Base-by-base conservation (phyloP, 768 basidiomycete species). In the Leccinellum luteum region DNA sequence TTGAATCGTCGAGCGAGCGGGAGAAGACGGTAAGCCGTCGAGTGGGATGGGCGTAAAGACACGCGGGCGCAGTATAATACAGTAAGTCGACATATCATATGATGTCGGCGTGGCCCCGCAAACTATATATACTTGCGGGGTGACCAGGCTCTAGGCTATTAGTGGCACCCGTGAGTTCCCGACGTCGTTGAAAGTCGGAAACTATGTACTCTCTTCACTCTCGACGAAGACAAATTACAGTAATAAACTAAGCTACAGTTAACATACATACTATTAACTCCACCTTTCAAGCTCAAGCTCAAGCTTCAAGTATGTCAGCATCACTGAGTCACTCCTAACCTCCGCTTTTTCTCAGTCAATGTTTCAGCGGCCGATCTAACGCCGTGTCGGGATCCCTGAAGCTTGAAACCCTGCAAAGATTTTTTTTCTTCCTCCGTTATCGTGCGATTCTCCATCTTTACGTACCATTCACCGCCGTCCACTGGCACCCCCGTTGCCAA, bases 1-100 rank as follows among this genome's bases (percentile, higher is more conserved):
- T 38, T 28, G 6, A 23, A 55, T 23, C 50, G 56, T 62, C 44
- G 50, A 54, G 23, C 56, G 35, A 38, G 35, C 35, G 17, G n/a
- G 38, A 15, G 23, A 25, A 12, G 52, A 10, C 19, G 35, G 17
- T 17, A 13, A 38, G 17, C 35, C 2, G 17, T 15, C 15, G 6
- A 35, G 17, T 35, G 13, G 34, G 34, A 6, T 4, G 5, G 30
- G 30, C 30, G 30, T 31, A 31, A 31, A 31, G 30, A 31, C 30
- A 12, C 10, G 30, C 30, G 10, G 30, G 12, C 13, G 13, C 31
- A 13, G 35, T 35, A n/a, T n/a, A n/a, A n/a, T n/a, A n/a, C n/a
- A 34, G 21, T 19, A 43, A 34, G 32, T 34, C 13, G n/a, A n/a
- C n/a, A n/a, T n/a, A 14, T 43, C 41, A 43, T 44, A 19, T 21